Evolutionary conservation across 306 rosid genomes (phyloP).

Genomic region (Lathyrus sativus): DNA sequence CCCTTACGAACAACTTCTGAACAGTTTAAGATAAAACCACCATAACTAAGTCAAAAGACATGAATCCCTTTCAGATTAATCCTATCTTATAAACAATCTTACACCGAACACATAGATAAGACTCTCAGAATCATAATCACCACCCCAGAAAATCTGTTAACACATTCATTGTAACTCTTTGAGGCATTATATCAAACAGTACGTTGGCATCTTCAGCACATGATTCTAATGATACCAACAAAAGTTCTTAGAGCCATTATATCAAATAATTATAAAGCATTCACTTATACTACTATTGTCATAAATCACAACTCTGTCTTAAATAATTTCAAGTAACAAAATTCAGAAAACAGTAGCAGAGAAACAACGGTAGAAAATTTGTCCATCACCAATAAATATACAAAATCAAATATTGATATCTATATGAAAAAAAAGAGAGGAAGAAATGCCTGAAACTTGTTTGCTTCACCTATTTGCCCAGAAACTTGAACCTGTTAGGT

Average conservation of each 20-base stretch:
- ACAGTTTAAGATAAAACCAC: background rate
- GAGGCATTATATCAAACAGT: constrained; percentile 56
- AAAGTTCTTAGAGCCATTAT: constrained; percentile 50
- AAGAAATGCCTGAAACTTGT: background rate
- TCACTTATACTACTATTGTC: constrained; percentile 55
- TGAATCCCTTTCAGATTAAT: background rate
- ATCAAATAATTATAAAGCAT: constrained; percentile 53
- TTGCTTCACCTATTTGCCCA: constrained; percentile 18
- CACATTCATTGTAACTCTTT: constrained; percentile 30
- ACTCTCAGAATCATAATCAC: background rate
- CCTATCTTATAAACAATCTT: background rate
- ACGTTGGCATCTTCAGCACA: constrained; percentile 47
- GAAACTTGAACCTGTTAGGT: constrained; percentile 3
- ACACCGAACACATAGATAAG: background rate
- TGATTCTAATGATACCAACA: constrained; percentile 49
- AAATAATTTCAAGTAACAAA: background rate
- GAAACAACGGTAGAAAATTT: background rate
- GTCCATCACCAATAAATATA: background rate
- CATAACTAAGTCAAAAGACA: background rate
- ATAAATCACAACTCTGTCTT: constrained; percentile 37
- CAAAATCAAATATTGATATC: too few relatives aligned
- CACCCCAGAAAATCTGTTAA: background rate
- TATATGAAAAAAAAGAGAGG: background rate
- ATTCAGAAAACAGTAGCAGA: background rate
- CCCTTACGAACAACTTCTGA: background rate